Conservation (phyloP, 768 basidiomycete genomes). For the Amanita molliuscula region DNA sequence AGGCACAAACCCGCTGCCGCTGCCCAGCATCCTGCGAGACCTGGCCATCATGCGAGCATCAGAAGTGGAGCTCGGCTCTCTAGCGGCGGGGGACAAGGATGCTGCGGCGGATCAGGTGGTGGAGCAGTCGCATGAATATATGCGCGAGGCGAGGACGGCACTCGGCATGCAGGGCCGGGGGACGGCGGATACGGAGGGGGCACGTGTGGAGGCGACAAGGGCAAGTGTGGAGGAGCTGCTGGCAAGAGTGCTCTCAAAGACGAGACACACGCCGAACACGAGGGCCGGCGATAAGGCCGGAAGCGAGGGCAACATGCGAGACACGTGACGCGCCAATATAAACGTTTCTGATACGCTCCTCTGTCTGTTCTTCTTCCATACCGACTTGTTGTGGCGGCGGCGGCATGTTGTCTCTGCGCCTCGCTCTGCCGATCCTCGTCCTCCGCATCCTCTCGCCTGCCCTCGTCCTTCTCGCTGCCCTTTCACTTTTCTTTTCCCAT, state of each 20-base stretch:
- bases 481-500: slow-evolving; percentile 48
- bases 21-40: slow-evolving; percentile 56
- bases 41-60: slow-evolving; percentile 62
- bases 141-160: slow-evolving; percentile 43
- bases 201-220: slow-evolving; percentile 45
- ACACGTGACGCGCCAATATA: slow-evolving; percentile 18
- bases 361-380: slow-evolving; percentile 7
- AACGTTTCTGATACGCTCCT: slow-evolving; percentile 1
- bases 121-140: slow-evolving; percentile 49
- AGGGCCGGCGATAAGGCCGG: not conserved
- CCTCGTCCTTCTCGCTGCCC: slow-evolving; percentile 47
- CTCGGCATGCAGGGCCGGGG: slow-evolving; percentile 42
- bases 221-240: slow-evolving; percentile 44
- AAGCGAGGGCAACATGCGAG: slow-evolving; percentile 12
- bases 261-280: not conserved
- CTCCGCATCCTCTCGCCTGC: slow-evolving; percentile 61
- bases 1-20: slow-evolving; percentile 40
- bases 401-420: slow-evolving; percentile 15
- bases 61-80: slow-evolving; percentile 24
- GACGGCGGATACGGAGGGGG: slow-evolving; percentile 42
- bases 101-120: slow-evolving; percentile 28
- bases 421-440: slow-evolving; percentile 33
- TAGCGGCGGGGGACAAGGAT: slow-evolving; percentile 12
- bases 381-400: slow-evolving; percentile 16
- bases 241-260: not conserved